Conservation (phyloP, 179 eudicot genomes). For the Spinacia oleracea region DNA sequence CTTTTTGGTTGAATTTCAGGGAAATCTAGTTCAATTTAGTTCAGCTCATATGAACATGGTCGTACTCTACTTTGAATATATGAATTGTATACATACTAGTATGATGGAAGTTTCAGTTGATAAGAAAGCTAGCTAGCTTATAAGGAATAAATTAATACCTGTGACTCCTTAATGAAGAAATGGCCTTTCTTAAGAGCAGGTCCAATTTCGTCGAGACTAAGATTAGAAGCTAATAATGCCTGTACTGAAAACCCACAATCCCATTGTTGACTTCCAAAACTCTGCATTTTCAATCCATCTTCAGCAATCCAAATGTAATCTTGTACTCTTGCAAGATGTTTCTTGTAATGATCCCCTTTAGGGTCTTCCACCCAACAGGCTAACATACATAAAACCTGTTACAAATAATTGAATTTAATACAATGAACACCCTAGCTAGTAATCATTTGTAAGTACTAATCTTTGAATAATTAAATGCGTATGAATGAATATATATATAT, state of each 20-base stretch:
- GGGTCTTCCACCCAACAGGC: conserved; percentile 84
- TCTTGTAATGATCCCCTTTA: conserved; percentile 51
- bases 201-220: conserved; percentile 44
- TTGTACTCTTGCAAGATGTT: conserved; percentile 63
- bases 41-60: too few relatives aligned
- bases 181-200: conserved; percentile 46
- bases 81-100: too few relatives aligned
- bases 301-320: conserved; percentile 77
- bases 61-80: too few relatives aligned
- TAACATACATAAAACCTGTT: conserved; percentile 50
- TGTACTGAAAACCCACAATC: conserved; percentile 61
- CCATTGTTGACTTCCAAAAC: conserved; percentile 67
- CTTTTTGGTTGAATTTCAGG: too few relatives aligned
- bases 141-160: too few relatives aligned
- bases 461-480: too few relatives aligned
- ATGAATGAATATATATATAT: not conserved
- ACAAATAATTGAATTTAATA: not conserved
- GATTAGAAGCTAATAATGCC: conserved; percentile 46
- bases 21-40: too few relatives aligned
- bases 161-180: conserved; percentile 54
- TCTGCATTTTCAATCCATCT: conserved; percentile 73
- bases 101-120: not conserved
- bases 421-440: too few relatives aligned
- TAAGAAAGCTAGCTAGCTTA: too few relatives aligned
- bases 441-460: not conserved